Conservation (phyloP, 2,329 filamentous ascomycete genomes). For the Colletotrichum sp. region DNA sequence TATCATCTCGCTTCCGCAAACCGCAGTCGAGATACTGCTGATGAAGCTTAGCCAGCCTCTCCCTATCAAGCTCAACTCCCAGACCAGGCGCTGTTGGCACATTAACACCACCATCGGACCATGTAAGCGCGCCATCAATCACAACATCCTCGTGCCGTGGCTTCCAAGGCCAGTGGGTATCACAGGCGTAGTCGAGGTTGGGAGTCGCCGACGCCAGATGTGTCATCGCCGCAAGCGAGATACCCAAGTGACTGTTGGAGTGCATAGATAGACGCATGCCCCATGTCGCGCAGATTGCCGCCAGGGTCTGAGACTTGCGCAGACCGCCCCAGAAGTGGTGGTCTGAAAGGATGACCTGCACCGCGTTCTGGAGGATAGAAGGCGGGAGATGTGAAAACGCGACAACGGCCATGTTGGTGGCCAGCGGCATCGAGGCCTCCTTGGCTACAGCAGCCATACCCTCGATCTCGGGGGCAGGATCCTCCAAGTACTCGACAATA, state of each 20-base stretch:
- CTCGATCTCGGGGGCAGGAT: constrained; percentile 43
- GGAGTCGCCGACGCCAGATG: constrained; percentile 44
- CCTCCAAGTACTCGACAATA: constrained; percentile 44
- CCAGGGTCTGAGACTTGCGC: constrained; percentile 42
- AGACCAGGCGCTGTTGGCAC: constrained; percentile 40
- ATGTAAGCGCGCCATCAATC: constrained; percentile 38
- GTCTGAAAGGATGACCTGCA: constrained; percentile 45
- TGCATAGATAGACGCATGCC: constrained; percentile 46
- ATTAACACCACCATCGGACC: constrained; percentile 37
- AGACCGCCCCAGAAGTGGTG: constrained; percentile 50
- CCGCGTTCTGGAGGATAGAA: constrained; percentile 41
- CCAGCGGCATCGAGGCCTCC: constrained; percentile 43
- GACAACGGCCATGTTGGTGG: constrained; percentile 48
- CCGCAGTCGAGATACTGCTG: constrained; percentile 43
- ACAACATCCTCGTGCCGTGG: constrained; percentile 45
- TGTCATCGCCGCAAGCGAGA: constrained; percentile 47
- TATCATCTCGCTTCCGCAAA: constrained; percentile 39
- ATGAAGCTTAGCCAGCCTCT: constrained; percentile 37
- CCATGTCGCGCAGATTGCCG: constrained; percentile 43
- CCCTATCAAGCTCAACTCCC: constrained; percentile 41
- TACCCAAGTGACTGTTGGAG: constrained; percentile 47
- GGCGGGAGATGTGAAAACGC: constrained; percentile 43
- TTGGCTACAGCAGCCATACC: constrained; percentile 48
- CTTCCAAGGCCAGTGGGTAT: constrained; percentile 51
- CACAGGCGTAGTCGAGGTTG: constrained; percentile 47